Evolutionary conservation across 2,329 filamentous ascomycete genomes (phyloP), one percentile per base, ranked within the genome.

Genomic region (Aspergillus bombycis): DNA sequence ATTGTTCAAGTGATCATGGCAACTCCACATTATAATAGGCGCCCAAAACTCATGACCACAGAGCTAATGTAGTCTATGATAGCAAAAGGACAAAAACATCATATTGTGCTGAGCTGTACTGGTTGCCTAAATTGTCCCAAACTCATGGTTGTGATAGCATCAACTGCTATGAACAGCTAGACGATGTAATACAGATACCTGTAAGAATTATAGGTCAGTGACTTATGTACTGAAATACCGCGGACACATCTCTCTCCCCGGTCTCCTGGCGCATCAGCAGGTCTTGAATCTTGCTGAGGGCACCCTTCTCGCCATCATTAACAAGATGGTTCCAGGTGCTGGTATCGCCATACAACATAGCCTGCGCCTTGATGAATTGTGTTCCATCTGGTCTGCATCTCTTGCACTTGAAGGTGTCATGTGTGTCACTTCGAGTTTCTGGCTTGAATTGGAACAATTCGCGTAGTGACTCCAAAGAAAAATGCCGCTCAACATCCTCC

Each of bases 301-400:
- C 89, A 0, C 88, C 87, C 7, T 82, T 80, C 67, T 85, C 85
- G 4, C 87, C 87, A 66, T 89, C 87, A 71, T 97, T 97, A 50
- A 91, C 87, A 79, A 97, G 96, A 78, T 99, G 95, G 74, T 99
- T 99, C 95, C 95, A 99, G n/a, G 93, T 94, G 79, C 93, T 98
- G 26, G 95, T 98, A 74, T 99, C 95, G 58, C 95, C 95, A 74
- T 99, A 99, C 64, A 99, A 81, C 90, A 98, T 94, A 1, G 95
- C 95, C 4, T 91, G 91, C 1, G 94, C 93, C 77, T 97, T 98
- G 74, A 97, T 87, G 67, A 86, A 87, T 79, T 99, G 95, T 65
- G 86, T 90, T 0, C 94, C 94, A 71, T 96, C 92, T 1, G 92
- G 89, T 72, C 91, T 91, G 78, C 95, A 99, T 46, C 95, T 85